Evolutionary conservation across 768 basidiomycete genomes (phyloP).

Genomic region (Termitomyces sp.): DNA sequence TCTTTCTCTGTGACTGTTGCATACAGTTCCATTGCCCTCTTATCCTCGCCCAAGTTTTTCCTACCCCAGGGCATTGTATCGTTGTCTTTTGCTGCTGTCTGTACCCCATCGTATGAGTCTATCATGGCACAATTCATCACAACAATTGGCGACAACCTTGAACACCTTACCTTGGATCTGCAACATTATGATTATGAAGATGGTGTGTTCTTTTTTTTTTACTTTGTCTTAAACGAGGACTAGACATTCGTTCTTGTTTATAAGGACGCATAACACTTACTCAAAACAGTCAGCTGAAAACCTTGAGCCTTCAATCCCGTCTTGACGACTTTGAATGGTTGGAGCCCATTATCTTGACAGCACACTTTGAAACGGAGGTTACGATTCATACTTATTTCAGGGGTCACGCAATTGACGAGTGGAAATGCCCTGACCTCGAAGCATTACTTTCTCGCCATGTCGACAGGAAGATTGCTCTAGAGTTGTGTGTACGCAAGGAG

Average conservation of each 20-base stretch:
- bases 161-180: neutral
- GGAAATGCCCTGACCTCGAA: neutral
- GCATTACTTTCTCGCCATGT: neutral
- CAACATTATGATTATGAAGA: neutral
- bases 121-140: neutral
- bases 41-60: neutral
- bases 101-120: neutral
- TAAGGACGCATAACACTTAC: neutral
- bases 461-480: neutral
- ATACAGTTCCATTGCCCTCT: neutral
- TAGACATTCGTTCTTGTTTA: neutral
- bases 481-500: neutral
- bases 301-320: neutral
- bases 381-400: neutral
- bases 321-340: neutral
- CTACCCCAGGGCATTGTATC: neutral
- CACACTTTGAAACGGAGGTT: neutral
- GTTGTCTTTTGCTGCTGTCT: neutral
- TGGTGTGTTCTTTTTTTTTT: neutral
- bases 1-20: neutral
- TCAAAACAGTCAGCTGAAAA: neutral
- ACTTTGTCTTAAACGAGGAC: neutral
- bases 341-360: neutral
- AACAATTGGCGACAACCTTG: neutral
- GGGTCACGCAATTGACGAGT: neutral